A percentile compares a stretch with the other conserved stretches of the same genome.
These are phyloP conservation scores for Filobasidium uniguttulatum DNA, from an alignment of 1,284 basidiomycete species.

Conservation along the genomic window DNA sequence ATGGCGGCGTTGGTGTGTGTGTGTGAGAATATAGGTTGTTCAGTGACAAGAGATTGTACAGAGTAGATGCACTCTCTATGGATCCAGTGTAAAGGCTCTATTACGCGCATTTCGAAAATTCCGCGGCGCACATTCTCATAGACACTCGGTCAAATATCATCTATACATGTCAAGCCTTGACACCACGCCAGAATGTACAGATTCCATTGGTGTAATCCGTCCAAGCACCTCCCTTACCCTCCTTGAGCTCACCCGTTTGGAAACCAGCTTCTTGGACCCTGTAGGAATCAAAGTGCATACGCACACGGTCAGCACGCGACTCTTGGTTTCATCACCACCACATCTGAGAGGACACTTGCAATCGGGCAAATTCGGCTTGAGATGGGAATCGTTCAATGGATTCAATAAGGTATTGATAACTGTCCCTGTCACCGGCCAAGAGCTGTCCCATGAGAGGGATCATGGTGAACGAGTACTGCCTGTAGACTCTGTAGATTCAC, in stretches of 20 bases:
- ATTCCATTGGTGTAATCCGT: constrained; percentile 72
- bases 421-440: constrained; percentile 84
- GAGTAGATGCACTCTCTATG: too few species aligned
- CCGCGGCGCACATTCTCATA: too few species aligned
- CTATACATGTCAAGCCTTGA: constrained; percentile 49
- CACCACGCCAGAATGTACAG: constrained; percentile 68
- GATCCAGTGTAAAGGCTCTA: too few species aligned
- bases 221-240: constrained; percentile 79
- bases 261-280: constrained; percentile 68
- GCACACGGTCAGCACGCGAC: background rate
- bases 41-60: too few species aligned
- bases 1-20: too few species aligned
- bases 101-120: too few species aligned
- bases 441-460: constrained; percentile 91
- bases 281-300: background rate
- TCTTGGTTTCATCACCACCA: background rate
- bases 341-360: constrained; percentile 40
- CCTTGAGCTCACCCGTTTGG: constrained; percentile 51
- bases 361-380: constrained; percentile 75
- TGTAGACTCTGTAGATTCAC: constrained; percentile 62
- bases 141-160: too few species aligned
- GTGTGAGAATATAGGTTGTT: too few species aligned
- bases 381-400: constrained; percentile 90
- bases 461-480: constrained; percentile 90
- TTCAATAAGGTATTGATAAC: constrained; percentile 96